These are phyloP conservation scores for Populus nigra DNA, from an alignment of 345 rosid species.

Conservation along the genomic window DNA sequence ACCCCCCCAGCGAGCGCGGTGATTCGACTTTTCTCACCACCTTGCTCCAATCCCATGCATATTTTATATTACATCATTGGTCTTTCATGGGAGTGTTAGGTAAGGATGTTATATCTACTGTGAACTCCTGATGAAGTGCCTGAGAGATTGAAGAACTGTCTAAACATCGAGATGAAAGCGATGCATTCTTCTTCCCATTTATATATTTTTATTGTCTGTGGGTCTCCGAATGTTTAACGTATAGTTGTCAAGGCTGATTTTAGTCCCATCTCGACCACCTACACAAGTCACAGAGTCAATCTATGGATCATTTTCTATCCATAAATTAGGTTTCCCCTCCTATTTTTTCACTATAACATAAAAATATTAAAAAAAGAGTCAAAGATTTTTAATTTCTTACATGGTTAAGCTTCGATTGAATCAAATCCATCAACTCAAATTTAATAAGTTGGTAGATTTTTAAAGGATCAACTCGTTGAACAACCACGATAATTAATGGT, in stretches of 20 bases:
- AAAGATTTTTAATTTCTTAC: not conserved
- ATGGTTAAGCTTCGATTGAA: not conserved
- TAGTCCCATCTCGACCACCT: too few relatives aligned
- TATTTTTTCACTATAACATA: too few relatives aligned
- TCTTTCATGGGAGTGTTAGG: not conserved
- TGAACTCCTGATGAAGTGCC: not conserved
- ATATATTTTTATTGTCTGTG: not conserved
- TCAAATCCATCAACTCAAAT: too few relatives aligned
- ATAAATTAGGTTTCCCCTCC: too few relatives aligned
- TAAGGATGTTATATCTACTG: slow-evolving; percentile 38
- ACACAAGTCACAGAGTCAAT: too few relatives aligned
- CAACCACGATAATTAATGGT: not conserved
- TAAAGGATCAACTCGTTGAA: not conserved
- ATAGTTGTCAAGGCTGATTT: not conserved
- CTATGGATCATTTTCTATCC: not conserved
- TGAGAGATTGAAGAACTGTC: not conserved
- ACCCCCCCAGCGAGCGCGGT: slow-evolving; percentile 6
- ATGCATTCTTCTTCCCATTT: not conserved
- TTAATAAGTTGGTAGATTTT: not conserved
- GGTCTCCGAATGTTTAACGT: not conserved
- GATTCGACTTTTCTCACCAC: not conserved
- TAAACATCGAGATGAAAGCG: not conserved
- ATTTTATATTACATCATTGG: not conserved
- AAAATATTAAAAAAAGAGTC: too few relatives aligned
- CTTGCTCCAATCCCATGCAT: not conserved